Conservation (phyloP, 2,329 filamentous ascomycete species). For the Lasiodiplodia gonubiensis region DNA sequence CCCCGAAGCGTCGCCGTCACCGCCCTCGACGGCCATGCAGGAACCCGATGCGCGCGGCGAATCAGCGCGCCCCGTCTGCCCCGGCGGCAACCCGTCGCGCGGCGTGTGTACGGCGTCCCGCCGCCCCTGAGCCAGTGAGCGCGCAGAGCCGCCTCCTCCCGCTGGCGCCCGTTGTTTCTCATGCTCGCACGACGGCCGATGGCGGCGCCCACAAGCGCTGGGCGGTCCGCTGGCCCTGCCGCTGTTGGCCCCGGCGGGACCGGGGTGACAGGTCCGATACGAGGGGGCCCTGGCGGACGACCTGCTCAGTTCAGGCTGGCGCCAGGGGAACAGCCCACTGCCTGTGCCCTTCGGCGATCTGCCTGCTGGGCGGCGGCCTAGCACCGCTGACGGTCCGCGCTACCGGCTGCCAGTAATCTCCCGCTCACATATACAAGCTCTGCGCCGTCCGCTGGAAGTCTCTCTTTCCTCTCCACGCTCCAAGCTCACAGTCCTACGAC, state of each 20-base stretch:
- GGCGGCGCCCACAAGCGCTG: slow-evolving; percentile 7
- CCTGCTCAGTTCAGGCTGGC: slow-evolving; percentile 26
- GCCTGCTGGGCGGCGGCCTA: slow-evolving; percentile 22
- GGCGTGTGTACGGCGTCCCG: not conserved
- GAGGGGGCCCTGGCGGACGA: slow-evolving; percentile 23
- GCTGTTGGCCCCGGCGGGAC: slow-evolving; percentile 13
- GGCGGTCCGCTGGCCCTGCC: slow-evolving; percentile 1
- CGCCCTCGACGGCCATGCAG: slow-evolving; percentile 4
- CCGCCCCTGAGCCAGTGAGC: not conserved
- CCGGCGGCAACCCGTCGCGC: not conserved
- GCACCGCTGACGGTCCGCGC: slow-evolving; percentile 20
- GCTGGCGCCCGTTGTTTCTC: not conserved
- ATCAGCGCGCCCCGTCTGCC: not conserved
- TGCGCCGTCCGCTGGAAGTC: slow-evolving; percentile 4
- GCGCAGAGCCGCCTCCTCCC: not conserved
- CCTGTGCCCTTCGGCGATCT: slow-evolving; percentile 25
- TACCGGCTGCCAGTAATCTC: slow-evolving; percentile 27
- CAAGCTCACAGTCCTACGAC: slow-evolving; percentile 27
- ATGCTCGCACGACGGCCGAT: slow-evolving; percentile 3
- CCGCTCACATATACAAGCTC: slow-evolving; percentile 29
- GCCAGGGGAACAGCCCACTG: slow-evolving; percentile 27
- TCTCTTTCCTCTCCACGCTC: slow-evolving; percentile 28
- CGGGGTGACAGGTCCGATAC: slow-evolving; percentile 17
- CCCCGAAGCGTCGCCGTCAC: slow-evolving; percentile 17
- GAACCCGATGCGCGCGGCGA: slow-evolving; percentile 19